Percentiles rank a stretch among this genome's conserved stretches.
These are phyloP conservation scores for Ogataea hybrid DNA, from an alignment of 1,139 yeast species.

Conservation along the genomic window DNA sequence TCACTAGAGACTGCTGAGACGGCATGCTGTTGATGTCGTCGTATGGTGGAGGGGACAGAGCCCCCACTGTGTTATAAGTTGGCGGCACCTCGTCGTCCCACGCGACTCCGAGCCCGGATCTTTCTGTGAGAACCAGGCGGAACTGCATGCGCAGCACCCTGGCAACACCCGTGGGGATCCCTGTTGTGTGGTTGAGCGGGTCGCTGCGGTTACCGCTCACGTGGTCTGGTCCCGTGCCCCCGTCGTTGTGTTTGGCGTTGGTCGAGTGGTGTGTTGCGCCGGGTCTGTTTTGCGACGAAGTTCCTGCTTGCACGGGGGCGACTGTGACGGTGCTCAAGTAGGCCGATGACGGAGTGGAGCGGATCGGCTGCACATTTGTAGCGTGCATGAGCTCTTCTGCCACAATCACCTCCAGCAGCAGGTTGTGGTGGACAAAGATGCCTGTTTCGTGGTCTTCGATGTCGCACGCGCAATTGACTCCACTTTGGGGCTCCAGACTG, in stretches of 20 bases:
- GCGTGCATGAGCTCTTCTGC: conserved; percentile 78
- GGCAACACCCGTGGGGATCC: conserved; percentile 93
- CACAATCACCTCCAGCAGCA: conserved; percentile 85
- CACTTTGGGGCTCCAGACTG: conserved; percentile 31
- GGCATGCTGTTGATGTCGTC: conserved; percentile 18
- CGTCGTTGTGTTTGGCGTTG: conserved; percentile 20
- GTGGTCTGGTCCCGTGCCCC: conserved; percentile 32
- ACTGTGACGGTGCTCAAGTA: conserved; percentile 7
- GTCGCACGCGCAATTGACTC: conserved; percentile 72
- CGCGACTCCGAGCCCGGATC: conserved; percentile 93
- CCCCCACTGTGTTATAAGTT: conserved; percentile 77
- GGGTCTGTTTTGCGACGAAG: conserved; percentile 9
- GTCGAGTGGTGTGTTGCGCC: conserved; percentile 12
- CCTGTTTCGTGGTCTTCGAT: conserved; percentile 82
- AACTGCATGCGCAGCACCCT: conserved; percentile 94
- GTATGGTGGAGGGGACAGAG: conserved; percentile 85
- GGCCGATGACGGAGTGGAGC: conserved; percentile 5
- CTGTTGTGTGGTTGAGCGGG: conserved; percentile 39
- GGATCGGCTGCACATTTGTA: conserved; percentile 14
- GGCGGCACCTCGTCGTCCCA: conserved; percentile 99
- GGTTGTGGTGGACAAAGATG: conserved; percentile 66
- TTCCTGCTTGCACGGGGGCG: conserved; percentile 3
- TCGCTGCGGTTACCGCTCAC: conserved; percentile 30
- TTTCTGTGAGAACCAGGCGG: conserved; percentile 72
- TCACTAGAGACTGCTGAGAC: conserved; percentile 19